Evolutionary conservation across 129 eudicot species (phyloP).

Genomic region (Gnaphalium uliginosum): DNA sequence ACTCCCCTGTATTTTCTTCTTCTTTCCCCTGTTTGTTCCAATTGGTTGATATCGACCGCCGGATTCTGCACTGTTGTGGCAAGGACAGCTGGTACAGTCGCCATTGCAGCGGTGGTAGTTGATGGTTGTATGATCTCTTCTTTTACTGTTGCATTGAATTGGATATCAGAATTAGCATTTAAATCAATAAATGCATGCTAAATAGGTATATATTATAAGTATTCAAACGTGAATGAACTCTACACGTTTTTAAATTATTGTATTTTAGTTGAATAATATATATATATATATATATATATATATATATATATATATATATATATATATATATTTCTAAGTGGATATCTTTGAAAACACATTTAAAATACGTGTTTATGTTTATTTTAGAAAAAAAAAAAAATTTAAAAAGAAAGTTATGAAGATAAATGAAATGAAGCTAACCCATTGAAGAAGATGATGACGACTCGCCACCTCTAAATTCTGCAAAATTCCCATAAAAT

Average conservation of each 20-base stretch:
- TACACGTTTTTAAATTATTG: neutral
- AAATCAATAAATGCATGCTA: neutral
- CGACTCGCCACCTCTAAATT: slow-evolving; percentile 42
- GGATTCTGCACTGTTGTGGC: neutral
- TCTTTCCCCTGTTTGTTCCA: slow-evolving; percentile 50
- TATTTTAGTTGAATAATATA: neutral
- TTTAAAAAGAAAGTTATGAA: too few relatives aligned
- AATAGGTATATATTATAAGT: neutral
- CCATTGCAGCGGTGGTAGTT: neutral
- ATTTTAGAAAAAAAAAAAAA: too few relatives aligned
- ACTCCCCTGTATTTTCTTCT: slow-evolving; percentile 89
- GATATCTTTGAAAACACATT: neutral
- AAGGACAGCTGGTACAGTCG: neutral
- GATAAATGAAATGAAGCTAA: slow-evolving; percentile 10
- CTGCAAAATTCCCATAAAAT: slow-evolving; percentile 30
- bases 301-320: too few relatives aligned
- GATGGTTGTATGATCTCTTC: slow-evolving; percentile 30
- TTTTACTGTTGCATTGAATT: slow-evolving; percentile 27
- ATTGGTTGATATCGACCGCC: slow-evolving; percentile 15
- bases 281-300: too few relatives aligned
- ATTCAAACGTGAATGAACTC: neutral
- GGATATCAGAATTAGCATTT: neutral
- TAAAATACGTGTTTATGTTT: too few relatives aligned
- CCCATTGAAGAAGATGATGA: slow-evolving; percentile 58
- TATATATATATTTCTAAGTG: too few relatives aligned